Conservation (phyloP, 2,329 filamentous ascomycete species). For the Trichoderma sp. region DNA sequence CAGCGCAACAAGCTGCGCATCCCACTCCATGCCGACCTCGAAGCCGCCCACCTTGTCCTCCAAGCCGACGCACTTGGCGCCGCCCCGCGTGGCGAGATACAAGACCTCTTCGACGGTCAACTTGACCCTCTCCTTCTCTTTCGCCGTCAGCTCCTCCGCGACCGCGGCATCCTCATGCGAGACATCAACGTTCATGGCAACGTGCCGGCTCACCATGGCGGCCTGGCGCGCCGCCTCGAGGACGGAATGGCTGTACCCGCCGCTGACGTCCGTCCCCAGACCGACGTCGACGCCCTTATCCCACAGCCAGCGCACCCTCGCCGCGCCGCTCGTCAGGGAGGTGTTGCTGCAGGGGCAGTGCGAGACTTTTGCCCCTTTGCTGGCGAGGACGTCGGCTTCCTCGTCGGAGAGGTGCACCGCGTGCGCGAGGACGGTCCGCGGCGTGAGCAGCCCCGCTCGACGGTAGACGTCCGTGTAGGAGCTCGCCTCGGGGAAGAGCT, state of each 20-base stretch:
- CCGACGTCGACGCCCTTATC: slow-evolving; percentile 77
- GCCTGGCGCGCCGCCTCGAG: slow-evolving; percentile 84
- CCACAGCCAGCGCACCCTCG: slow-evolving; percentile 73
- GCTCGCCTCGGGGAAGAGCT: slow-evolving; percentile 65
- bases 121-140: slow-evolving; percentile 57
- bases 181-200: slow-evolving; percentile 56
- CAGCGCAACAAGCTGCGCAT: slow-evolving; percentile 80
- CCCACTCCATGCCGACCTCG: slow-evolving; percentile 84
- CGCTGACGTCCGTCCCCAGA: slow-evolving; percentile 86
- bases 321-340: slow-evolving; percentile 76
- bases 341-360: slow-evolving; percentile 91
- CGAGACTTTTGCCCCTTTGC: slow-evolving; percentile 65
- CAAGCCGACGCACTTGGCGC: slow-evolving; percentile 78
- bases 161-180: slow-evolving; percentile 29
- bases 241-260: slow-evolving; percentile 80
- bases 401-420: slow-evolving; percentile 71
- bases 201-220: slow-evolving; percentile 72
- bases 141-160: not conserved
- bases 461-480: slow-evolving; percentile 84
- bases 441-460: slow-evolving; percentile 65
- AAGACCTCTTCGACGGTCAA: slow-evolving; percentile 83
- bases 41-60: slow-evolving; percentile 74
- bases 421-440: slow-evolving; percentile 81
- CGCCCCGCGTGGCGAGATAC: slow-evolving; percentile 85
- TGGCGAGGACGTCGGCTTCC: slow-evolving; percentile 67